Evolutionary conservation across 495 filamentous ascomycete genomes (phyloP), one percentile per base, ranked within the genome.

Genomic region (Penicillium soppii): DNA sequence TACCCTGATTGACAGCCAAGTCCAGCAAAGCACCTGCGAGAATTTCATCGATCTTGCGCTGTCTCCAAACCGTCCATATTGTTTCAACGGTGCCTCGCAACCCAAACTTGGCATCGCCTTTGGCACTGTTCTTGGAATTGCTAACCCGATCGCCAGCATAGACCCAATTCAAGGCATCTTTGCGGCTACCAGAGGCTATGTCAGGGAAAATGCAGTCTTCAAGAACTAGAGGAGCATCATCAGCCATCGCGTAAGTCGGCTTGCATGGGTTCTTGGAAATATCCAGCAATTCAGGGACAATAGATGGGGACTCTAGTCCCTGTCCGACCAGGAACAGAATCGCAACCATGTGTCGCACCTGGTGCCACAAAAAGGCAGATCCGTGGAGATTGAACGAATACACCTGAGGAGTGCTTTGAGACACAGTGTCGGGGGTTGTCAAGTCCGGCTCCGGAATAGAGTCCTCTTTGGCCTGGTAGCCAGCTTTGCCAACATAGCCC

Each of bases 341-440:
- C 16, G 84, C 79, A 12, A 92, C 82, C 84, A 98, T 92, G 72
- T 90, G 87, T 13, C 94, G 83, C 53, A 98, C 95, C 69, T 98
- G 94, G 66, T 98, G 95, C 92, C 92, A 98, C 38, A 98, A 73
- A 67, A 98, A 98, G 7, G 90, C 95, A n/a, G 88, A 88, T 13
- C 94, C 94, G 40, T 90, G 81, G 27, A 98, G 78, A 19, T 83
- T 83, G 64, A 97, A 91, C 44, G 87, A 84, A 71, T 95, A 97
- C 3, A 96, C 76, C 59, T 88, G 86, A 12, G 89, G 75, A 51
- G 66, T 55, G 15, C 42, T 49, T 9, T 56, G 42, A 6, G 43
- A 43, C 13, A 57, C 45, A 10, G 29, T 43, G 6, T 67, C 53
- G 16, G 68, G 43, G 15, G 51, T 43, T 7, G 26, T 16, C 54